A percentile compares a stretch with the other conserved stretches of the same genome.
Evolutionary conservation across 148 eudicot genomes (phyloP).

Genomic region (Nyssa sinensis): DNA sequence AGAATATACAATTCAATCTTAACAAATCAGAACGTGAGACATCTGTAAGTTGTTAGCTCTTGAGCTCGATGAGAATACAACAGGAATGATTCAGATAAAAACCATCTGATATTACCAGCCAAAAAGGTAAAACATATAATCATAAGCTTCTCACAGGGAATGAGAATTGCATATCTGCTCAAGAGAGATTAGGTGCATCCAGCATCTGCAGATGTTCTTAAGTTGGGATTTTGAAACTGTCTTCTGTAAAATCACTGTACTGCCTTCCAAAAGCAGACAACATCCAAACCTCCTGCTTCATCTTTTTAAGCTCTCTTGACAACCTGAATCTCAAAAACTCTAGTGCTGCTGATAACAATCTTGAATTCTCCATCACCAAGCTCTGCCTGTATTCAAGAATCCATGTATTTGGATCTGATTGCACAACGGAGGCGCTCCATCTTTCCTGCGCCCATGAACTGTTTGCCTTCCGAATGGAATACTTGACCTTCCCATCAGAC

Average conservation of each 20-base stretch:
- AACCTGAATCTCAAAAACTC: constrained; percentile 50
- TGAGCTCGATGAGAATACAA: background rate
- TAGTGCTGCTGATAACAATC: constrained; percentile 26
- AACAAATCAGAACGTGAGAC: constrained; percentile 1
- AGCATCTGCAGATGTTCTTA: constrained; percentile 14
- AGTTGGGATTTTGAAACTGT: constrained; percentile 35
- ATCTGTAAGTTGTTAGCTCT: constrained; percentile 6
- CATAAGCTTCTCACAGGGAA: constrained; percentile 21
- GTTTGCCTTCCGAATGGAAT: constrained; percentile 32
- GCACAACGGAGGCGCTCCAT: constrained; percentile 67
- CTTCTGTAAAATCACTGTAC: constrained; percentile 7
- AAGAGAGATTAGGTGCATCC: background rate
- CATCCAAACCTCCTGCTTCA: constrained; percentile 50
- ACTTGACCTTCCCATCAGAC: constrained; percentile 40
- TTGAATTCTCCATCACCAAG: constrained; percentile 37
- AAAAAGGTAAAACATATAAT: background rate
- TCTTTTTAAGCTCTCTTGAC: constrained; percentile 28
- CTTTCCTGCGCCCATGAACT: constrained; percentile 52
- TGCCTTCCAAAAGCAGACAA: constrained; percentile 23
- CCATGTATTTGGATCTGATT: constrained; percentile 64
- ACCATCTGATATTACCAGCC: background rate
- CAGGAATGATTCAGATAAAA: background rate
- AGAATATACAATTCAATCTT: constrained; percentile 1
- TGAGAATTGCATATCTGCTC: constrained; percentile 23
- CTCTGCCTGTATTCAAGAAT: constrained; percentile 53